A percentile compares a stretch with the other conserved stretches of the same genome.
Evolutionary conservation across 208 protist genomes (phyloP).

Genomic region (Crithidia acanthocephali): DNA sequence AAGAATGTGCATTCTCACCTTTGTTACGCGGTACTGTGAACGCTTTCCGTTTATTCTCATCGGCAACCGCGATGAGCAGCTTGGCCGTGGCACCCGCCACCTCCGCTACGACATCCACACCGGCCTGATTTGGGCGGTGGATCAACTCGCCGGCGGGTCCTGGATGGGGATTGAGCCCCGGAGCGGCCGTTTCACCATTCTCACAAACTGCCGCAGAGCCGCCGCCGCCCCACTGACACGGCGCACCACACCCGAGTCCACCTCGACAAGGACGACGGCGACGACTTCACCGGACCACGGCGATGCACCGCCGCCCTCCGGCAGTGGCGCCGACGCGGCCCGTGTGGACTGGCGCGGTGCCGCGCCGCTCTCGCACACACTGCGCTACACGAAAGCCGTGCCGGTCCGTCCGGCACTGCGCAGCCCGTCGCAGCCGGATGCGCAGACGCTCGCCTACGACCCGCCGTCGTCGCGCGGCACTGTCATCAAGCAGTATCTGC

Average conservation of each 20-base stretch:
- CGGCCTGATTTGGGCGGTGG: conserved; percentile 52
- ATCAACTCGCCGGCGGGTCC: conserved; percentile 59
- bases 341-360: conserved; percentile 40
- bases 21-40: conserved; percentile 48
- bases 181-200: conserved; percentile 52
- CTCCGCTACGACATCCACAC: conserved; percentile 36
- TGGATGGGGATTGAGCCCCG: conserved; percentile 65
- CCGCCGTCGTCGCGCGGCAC: conserved; percentile 44
- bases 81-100: conserved; percentile 41
- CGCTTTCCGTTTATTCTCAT: conserved; percentile 69
- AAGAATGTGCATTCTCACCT: conserved; percentile 68
- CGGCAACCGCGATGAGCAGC: conserved; percentile 65
- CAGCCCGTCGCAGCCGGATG: conserved; percentile 9
- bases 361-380: conserved; percentile 48
- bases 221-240: conserved; percentile 45
- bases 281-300: neutral
- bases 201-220: conserved; percentile 62
- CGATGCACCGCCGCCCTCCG: too few species aligned
- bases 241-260: neutral
- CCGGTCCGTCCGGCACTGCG: conserved; percentile 12
- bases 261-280: neutral
- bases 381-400: conserved; percentile 38
- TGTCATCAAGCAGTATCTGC: conserved; percentile 52
- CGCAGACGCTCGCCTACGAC: conserved; percentile 40
- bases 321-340: too few species aligned